Conservation (phyloP, 352 stramenopile species). For the Phytophthora sp. region DNA sequence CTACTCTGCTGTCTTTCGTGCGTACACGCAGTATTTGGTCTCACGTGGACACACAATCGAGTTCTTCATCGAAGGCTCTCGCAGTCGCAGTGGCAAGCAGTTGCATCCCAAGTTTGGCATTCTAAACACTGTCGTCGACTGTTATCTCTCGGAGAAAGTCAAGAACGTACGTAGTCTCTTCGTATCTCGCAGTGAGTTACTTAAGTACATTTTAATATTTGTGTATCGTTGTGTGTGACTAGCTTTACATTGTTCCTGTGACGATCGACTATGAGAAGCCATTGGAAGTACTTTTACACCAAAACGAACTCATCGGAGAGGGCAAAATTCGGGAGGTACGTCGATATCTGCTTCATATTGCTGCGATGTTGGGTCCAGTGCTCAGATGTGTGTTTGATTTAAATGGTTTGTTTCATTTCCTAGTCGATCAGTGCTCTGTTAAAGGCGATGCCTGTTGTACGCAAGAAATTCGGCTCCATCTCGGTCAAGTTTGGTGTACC, state of each 20-base stretch:
- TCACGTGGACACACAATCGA: conserved; percentile 80
- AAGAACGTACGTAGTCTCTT: conserved; percentile 73
- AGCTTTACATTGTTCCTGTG: conserved; percentile 83
- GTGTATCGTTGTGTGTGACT: conserved; percentile 12
- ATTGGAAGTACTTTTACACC: conserved; percentile 79
- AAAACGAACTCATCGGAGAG: conserved; percentile 82
- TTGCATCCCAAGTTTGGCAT: conserved; percentile 85
- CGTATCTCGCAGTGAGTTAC: too few relatives aligned
- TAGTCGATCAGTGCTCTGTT: conserved; percentile 71
- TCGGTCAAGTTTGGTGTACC: conserved; percentile 78
- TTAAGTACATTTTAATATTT: background rate
- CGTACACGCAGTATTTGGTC: conserved; percentile 85
- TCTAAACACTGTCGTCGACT: conserved; percentile 74
- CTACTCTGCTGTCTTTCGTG: conserved; percentile 79
- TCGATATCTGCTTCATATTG: background rate
- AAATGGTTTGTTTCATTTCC: background rate
- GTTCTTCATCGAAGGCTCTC: conserved; percentile 88
- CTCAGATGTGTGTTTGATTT: too few relatives aligned
- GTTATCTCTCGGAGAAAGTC: conserved; percentile 68
- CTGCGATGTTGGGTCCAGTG: too few relatives aligned
- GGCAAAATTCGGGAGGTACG: conserved; percentile 80
- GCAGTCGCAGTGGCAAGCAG: conserved; percentile 85
- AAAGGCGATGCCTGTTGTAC: conserved; percentile 70
- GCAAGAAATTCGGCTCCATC: conserved; percentile 85
- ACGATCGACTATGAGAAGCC: conserved; percentile 91